Base-by-base conservation (phyloP, 257 asterid species). In the Solanum bulbocastanum region DNA sequence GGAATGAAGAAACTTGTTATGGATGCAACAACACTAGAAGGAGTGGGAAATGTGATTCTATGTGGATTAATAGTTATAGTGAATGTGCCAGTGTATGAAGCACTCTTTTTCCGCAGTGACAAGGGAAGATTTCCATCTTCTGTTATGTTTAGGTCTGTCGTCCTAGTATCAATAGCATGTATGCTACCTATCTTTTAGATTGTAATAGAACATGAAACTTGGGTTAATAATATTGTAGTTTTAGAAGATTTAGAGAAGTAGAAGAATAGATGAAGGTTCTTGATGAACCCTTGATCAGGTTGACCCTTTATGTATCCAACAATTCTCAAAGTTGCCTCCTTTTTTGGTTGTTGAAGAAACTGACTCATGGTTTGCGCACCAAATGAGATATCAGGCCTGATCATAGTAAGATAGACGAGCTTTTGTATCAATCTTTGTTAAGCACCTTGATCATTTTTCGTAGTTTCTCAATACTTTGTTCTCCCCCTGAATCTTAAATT, bases 41-140 rank as follows among this genome's bases (percentile, higher is more conserved):
- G 10, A 81, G 69, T 81, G 68, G 85, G 6, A 16, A 81, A 82
- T 82, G 88, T 91, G 65, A 25, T 88, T 68, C 91, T 92, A 16
- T 86, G 88, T 30, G 91, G 87, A 33, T 40, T 91, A 1, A 33
- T 87, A 78, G 88, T 90, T 10, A 0, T 75, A 88, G 60, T 92
- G 76, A 88, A 87, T 86, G 1, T 90, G 1, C 94, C 94, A 39
- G 89, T 92, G 13, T 92, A 90, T 42, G 60, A 88, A 46, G 94
- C 94, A 3, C 89, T 92, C 33, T 91, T 92, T 84, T 6, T 89
- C 30, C 87, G 92, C 37, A 69, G 83, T 3, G 94, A 92, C 35
- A 89, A 90, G 74, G 94, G 94, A 2, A 12, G 81, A 1, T 69
- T 92, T 8, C 90, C 93, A 10, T 72, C 75, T 11, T 83, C 92